phyloP scores from a whole-genome alignment of 2,329 filamentous ascomycete genomes.

The Neonectria neomacrospora region DNA sequence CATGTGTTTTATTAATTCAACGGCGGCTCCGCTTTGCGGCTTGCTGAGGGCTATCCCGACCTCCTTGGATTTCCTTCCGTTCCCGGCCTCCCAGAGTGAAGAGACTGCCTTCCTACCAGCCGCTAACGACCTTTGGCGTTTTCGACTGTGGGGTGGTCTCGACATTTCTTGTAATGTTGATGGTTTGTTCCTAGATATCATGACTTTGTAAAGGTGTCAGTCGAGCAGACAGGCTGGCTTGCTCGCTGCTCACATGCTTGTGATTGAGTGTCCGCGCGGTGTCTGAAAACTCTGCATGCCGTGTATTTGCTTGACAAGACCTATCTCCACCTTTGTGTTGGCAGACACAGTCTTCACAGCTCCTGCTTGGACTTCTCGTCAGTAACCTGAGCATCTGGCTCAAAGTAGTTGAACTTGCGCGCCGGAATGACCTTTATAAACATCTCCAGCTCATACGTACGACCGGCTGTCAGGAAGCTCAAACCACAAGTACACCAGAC shows the following conservation, averaged over 20 bases:
- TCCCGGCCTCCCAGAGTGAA: conserved; percentile 64
- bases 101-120: conserved; percentile 61
- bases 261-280: background rate
- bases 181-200: background rate
- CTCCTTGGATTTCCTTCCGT: conserved; percentile 65
- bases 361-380: conserved; percentile 11
- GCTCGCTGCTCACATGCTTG: too few relatives aligned
- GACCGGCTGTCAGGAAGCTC: conserved; percentile 31
- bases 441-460: conserved; percentile 36
- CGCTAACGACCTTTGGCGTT: conserved; percentile 53
- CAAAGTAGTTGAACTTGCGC: conserved; percentile 25
- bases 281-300: background rate
- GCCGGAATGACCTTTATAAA: conserved; percentile 28
- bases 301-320: too few relatives aligned
- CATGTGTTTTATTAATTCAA: conserved; percentile 60
- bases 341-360: conserved; percentile 29
- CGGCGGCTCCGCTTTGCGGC: conserved; percentile 65
- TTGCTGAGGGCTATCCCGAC: conserved; percentile 63
- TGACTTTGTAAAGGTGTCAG: background rate
- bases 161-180: conserved; percentile 49
- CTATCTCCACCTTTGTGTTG: too few relatives aligned
- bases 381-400: conserved; percentile 26
- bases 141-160: conserved; percentile 64
- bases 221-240: too few relatives aligned
- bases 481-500: conserved; percentile 29